Percentiles rank a stretch among this genome's conserved stretches.
These are phyloP conservation scores for Erysiphe pulchra DNA, from an alignment of 2,329 filamentous ascomycete species.

Conservation along the genomic window DNA sequence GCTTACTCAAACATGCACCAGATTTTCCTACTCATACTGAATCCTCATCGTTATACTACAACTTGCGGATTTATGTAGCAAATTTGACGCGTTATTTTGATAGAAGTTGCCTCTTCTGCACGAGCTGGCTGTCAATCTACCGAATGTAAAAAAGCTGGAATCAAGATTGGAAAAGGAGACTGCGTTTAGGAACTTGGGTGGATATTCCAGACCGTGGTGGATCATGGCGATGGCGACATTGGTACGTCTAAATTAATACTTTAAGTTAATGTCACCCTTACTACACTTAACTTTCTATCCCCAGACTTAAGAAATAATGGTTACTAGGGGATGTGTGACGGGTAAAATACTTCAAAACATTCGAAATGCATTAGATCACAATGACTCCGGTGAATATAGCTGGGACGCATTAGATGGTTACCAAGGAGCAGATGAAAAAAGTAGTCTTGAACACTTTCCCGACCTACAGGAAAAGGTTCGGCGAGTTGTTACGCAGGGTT, in stretches of 20 bases:
- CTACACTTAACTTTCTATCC: constrained; percentile 1
- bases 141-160: constrained; percentile 40
- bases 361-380: constrained; percentile 26
- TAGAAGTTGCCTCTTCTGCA: constrained; percentile 44
- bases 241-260: constrained; percentile 26
- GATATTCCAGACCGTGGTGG: constrained; percentile 26
- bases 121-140: constrained; percentile 47
- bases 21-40: not conserved
- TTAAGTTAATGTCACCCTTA: not conserved
- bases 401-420: constrained; percentile 29
- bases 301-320: too few relatives aligned
- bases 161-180: constrained; percentile 54
- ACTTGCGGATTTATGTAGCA: not conserved
- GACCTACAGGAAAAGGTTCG: constrained; percentile 50
- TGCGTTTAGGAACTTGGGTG: constrained; percentile 50
- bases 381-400: constrained; percentile 20
- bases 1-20: not conserved
- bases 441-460: constrained; percentile 16
- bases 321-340: constrained; percentile 61
- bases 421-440: constrained; percentile 51
- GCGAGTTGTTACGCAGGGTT: constrained; percentile 46
- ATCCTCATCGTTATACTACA: not conserved
- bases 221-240: constrained; percentile 61
- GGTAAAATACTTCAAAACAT: constrained; percentile 45
- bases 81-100: not conserved